A percentile compares a stretch with the other conserved stretches of the same genome.
Evolutionary conservation across 371 early-diverging fungal species (phyloP).

Genomic region (Mucor lusitanicus): DNA sequence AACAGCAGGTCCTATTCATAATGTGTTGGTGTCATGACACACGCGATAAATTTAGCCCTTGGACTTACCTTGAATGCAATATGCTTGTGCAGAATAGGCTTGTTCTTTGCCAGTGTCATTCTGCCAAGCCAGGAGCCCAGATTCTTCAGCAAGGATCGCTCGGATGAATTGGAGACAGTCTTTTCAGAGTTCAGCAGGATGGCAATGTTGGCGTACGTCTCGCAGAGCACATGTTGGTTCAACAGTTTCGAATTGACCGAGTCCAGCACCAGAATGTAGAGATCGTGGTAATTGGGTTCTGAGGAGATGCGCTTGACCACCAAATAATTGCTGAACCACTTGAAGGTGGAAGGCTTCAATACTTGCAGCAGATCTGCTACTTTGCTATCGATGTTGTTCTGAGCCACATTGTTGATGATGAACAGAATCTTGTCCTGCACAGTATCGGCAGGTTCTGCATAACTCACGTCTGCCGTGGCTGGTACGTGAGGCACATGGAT

Average conservation of each 20-base stretch:
- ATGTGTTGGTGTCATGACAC: too few species aligned
- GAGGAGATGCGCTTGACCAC: constrained; percentile 90
- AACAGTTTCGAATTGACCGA: constrained; percentile 62
- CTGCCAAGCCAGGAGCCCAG: constrained; percentile 96
- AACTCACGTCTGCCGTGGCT: constrained; percentile 28
- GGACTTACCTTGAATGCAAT: constrained; percentile 84
- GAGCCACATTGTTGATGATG: constrained; percentile 91
- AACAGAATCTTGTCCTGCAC: constrained; percentile 90
- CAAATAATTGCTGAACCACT: constrained; percentile 92
- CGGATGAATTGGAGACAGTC: constrained; percentile 84
- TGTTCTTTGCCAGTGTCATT: constrained; percentile 88
- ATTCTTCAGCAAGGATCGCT: constrained; percentile 88
- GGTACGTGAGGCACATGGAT: constrained; percentile 39
- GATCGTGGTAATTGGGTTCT: constrained; percentile 90
- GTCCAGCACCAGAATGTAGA: constrained; percentile 82
- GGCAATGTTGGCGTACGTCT: constrained; percentile 84
- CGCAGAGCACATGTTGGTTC: constrained; percentile 72
- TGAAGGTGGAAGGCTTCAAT: constrained; percentile 62
- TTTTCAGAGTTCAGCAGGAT: constrained; percentile 89
- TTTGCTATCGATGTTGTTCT: constrained; percentile 81
- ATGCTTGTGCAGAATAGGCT: constrained; percentile 91
- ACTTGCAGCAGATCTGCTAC: constrained; percentile 74
- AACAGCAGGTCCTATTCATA: constrained; percentile 72
- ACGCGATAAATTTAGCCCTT: too few species aligned
- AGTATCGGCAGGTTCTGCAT: constrained; percentile 64